These are phyloP conservation scores for Bryum argenteum DNA, from an alignment of 225 moss, liverwort and hornwort genomes.

Conservation along the genomic window DNA sequence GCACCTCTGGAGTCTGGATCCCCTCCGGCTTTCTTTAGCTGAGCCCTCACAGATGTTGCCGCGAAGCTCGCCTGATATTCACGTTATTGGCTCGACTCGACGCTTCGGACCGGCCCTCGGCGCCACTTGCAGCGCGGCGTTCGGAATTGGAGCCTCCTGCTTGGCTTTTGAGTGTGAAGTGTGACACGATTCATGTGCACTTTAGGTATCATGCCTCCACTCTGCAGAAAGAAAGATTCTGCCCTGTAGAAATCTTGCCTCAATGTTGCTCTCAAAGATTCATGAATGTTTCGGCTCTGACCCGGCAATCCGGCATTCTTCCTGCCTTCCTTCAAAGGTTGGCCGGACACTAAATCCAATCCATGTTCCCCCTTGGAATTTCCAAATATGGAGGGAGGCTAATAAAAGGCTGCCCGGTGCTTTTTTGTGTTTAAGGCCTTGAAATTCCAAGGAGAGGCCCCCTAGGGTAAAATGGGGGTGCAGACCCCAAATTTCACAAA, in stretches of 20 bases:
- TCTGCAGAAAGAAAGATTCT: not conserved
- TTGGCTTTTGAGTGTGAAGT: not conserved
- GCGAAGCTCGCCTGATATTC: not conserved
- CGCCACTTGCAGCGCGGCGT: not conserved
- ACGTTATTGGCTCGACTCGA: not conserved
- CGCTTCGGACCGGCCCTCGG: not conserved
- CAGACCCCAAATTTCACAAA: no score
- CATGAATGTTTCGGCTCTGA: not conserved
- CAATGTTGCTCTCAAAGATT: not conserved
- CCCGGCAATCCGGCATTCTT: not conserved
- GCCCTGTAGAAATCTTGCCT: slow-evolving; percentile 14
- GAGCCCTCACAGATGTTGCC: not conserved
- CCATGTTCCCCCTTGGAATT: no score
- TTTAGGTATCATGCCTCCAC: slow-evolving; percentile 16
- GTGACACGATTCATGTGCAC: not conserved
- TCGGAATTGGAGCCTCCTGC: not conserved
- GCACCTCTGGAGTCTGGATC: not conserved
- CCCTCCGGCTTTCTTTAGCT: not conserved
- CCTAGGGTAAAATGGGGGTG: no score
- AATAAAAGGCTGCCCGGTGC: no score
- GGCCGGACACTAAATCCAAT: no score
- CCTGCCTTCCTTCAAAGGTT: not conserved
- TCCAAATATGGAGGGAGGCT: no score
- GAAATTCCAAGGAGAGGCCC: no score
- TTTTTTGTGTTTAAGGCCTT: no score